phyloP scores from a whole-genome alignment of 1,139 yeast species.

The Hansenula sp. region DNA sequence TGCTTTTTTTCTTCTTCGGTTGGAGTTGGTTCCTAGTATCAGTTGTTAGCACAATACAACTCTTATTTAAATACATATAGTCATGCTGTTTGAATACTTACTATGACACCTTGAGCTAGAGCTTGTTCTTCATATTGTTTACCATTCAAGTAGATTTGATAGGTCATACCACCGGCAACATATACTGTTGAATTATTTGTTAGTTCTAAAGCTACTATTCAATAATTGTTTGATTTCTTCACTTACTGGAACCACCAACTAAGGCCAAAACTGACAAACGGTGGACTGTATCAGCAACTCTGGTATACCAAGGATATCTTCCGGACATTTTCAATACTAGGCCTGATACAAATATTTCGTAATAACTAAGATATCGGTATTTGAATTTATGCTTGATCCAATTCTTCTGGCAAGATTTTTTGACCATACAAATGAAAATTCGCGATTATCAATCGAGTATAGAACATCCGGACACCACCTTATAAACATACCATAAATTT shows the following conservation, averaged over 20 bases:
- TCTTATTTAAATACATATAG: too few species aligned
- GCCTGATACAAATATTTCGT: too few species aligned
- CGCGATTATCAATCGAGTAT: too few species aligned
- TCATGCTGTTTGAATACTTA: too few species aligned
- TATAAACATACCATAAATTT: not conserved
- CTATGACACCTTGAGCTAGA: slow-evolving; percentile 10
- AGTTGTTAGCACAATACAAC: not conserved
- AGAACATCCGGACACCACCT: not conserved
- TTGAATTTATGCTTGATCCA: not conserved
- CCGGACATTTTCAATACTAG: slow-evolving; percentile 42
- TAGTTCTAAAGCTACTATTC: too few species aligned
- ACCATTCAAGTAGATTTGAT: slow-evolving; percentile 60
- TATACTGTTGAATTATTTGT: slow-evolving; percentile 26
- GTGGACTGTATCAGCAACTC: slow-evolving; percentile 77
- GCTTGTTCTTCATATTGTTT: slow-evolving; percentile 39
- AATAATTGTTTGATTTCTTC: too few species aligned
- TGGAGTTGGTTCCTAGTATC: not conserved
- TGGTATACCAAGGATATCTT: slow-evolving; percentile 66
- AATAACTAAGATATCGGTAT: too few species aligned
- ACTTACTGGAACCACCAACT: slow-evolving; percentile 60
- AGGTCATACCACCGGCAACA: slow-evolving; percentile 56
- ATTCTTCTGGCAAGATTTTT: not conserved
- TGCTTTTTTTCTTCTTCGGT: not conserved
- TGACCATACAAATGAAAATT: not conserved
- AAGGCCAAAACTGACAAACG: slow-evolving; percentile 76